phyloP scores from a whole-genome alignment of 78 protist species.

The Dictyostelium firmibasis region DNA sequence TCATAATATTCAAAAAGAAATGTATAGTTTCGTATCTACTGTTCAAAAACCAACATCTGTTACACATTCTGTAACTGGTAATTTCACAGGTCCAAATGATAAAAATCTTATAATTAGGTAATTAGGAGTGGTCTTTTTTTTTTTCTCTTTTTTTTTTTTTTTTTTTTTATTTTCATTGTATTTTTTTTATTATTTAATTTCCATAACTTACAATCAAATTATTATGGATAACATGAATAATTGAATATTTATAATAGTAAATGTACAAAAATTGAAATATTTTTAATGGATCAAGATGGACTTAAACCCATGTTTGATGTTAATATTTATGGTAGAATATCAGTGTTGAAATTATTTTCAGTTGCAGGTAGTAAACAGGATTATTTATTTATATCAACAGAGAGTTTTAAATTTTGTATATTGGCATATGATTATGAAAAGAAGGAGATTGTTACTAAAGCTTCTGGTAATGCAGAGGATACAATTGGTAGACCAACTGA shows the following conservation, averaged over 20 bases:
- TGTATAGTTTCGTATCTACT: conserved; percentile 86
- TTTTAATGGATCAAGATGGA: conserved; percentile 74
- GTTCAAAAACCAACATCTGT: conserved; percentile 91
- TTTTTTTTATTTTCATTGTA: no score
- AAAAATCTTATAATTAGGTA: conserved; percentile 85
- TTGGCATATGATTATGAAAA: conserved; percentile 65
- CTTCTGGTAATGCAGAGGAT: conserved; percentile 85
- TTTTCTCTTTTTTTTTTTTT: not conserved
- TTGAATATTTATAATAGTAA: conserved; percentile 36
- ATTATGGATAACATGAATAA: no score
- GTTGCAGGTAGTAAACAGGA: conserved; percentile 61
- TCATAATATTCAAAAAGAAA: not conserved
- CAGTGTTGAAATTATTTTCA: conserved; percentile 47
- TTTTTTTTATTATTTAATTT: no score
- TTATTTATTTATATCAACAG: conserved; percentile 78
- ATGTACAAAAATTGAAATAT: conserved; percentile 83
- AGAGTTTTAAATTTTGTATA: conserved; percentile 76
- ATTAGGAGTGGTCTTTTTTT: not conserved
- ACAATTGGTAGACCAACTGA: conserved; percentile 73
- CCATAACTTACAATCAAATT: no score
- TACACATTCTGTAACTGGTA: conserved; percentile 69
- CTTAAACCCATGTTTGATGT: conserved; percentile 83
- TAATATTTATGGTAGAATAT: conserved; percentile 84
- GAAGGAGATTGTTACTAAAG: conserved; percentile 79
- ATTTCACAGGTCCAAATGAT: conserved; percentile 84